Conservation (phyloP, 148 eudicot species). For the Chenopodium berlandieri region DNA sequence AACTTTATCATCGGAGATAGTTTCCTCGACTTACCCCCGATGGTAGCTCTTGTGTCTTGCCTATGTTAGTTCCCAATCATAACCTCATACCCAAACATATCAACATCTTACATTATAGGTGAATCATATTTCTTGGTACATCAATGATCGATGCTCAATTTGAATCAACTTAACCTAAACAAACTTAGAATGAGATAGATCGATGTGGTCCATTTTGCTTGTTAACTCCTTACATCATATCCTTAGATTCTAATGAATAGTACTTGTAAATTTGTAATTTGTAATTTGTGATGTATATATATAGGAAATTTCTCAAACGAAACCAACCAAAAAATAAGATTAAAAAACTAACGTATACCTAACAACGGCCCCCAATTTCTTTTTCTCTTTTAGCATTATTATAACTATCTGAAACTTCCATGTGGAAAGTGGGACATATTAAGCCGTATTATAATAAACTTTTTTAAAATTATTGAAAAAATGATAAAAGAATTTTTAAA, state of each 20-base stretch:
- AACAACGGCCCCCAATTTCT: not conserved
- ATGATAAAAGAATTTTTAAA: too few relatives aligned
- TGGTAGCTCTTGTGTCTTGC: too few relatives aligned
- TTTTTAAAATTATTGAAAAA: not conserved
- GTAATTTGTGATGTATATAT: not conserved
- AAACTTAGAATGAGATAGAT: not conserved
- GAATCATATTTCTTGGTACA: too few relatives aligned
- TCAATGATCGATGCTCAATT: too few relatives aligned
- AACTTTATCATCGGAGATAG: too few relatives aligned
- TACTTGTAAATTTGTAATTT: not conserved
- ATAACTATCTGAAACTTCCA: constrained; percentile 7
- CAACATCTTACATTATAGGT: too few relatives aligned
- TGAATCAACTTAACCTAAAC: not conserved
- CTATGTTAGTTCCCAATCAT: too few relatives aligned
- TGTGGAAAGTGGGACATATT: constrained; percentile 12
- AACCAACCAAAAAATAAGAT: not conserved
- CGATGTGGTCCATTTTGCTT: not conserved
- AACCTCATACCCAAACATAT: too few relatives aligned
- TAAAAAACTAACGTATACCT: not conserved
- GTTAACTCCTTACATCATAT: not conserved
- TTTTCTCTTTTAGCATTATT: not conserved
- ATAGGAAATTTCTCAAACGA: constrained; percentile 3
- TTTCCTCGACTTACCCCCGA: too few relatives aligned
- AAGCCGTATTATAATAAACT: not conserved
- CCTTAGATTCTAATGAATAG: not conserved